Percentiles rank a stretch among this genome's conserved stretches.
These are phyloP conservation scores for Cocos nucifera DNA, from an alignment of 176 grass and related monocot genomes.

Conservation along the genomic window DNA sequence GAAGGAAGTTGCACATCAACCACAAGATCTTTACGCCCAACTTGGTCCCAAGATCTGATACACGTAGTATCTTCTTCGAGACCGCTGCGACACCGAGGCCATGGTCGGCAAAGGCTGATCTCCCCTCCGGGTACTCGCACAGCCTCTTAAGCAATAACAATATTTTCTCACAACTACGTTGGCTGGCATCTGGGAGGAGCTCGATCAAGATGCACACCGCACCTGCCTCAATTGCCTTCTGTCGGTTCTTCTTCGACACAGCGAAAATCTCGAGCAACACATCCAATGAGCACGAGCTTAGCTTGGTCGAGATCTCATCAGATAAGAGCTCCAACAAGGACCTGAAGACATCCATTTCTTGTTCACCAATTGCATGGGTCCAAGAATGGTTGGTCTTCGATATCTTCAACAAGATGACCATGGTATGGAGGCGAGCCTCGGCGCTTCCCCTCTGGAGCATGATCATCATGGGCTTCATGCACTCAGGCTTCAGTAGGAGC, in stretches of 20 bases:
- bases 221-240: conserved; percentile 52
- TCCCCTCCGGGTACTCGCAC: conserved; percentile 65
- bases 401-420: conserved; percentile 55
- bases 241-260: conserved; percentile 21
- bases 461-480: conserved; percentile 32
- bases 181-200: conserved; percentile 52
- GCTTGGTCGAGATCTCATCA: conserved; percentile 51
- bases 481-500: conserved; percentile 33
- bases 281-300: conserved; percentile 68
- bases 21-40: conserved; percentile 68
- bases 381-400: conserved; percentile 37
- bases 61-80: conserved; percentile 54
- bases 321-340: conserved; percentile 75
- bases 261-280: conserved; percentile 42
- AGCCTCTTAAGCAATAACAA: conserved; percentile 67
- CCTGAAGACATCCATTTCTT: conserved; percentile 45
- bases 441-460: conserved; percentile 62
- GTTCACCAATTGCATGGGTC: conserved; percentile 7
- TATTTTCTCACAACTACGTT: conserved; percentile 44
- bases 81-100: conserved; percentile 45
- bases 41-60: conserved; percentile 63
- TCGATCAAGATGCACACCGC: conserved; percentile 64
- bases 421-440: conserved; percentile 56
- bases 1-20: conserved; percentile 39
- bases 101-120: conserved; percentile 61